Conservation (phyloP, 495 filamentous ascomycete species). For the Neohortaea acidophila region DNA sequence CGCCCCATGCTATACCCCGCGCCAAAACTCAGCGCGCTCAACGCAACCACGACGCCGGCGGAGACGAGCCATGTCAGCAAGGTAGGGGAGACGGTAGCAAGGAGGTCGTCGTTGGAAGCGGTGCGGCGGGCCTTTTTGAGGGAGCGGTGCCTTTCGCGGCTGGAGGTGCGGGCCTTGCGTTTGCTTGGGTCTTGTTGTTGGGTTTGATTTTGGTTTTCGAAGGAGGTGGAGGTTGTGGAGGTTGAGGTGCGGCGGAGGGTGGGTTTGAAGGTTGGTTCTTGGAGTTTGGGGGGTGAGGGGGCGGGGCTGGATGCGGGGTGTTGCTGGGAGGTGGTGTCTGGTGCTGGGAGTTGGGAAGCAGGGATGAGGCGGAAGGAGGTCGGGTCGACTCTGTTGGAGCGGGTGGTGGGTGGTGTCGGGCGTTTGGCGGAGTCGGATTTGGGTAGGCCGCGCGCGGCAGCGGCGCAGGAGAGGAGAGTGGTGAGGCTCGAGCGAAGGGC, state of each 20-base stretch:
- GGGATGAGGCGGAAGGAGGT: slow-evolving; percentile 51
- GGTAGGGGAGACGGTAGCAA: slow-evolving; percentile 46
- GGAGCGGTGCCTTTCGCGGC: slow-evolving; percentile 16
- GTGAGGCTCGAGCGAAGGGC: slow-evolving; percentile 83
- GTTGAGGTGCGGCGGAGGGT: slow-evolving; percentile 14
- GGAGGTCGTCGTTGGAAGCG: slow-evolving; percentile 10
- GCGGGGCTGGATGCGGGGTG: neutral
- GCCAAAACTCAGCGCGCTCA: slow-evolving; percentile 82
- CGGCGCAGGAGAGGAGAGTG: slow-evolving; percentile 85
- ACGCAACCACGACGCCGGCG: slow-evolving; percentile 80
- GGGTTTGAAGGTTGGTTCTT: slow-evolving; percentile 17
- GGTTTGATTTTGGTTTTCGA: slow-evolving; percentile 7
- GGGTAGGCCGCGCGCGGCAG: slow-evolving; percentile 66
- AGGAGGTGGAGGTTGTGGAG: slow-evolving; percentile 12
- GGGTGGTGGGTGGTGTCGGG: slow-evolving; percentile 20
- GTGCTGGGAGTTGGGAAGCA: slow-evolving; percentile 45
- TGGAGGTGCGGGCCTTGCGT: slow-evolving; percentile 14
- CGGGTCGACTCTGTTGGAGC: slow-evolving; percentile 32
- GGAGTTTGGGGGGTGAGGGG: slow-evolving; percentile 10
- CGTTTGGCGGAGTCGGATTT: slow-evolving; percentile 37
- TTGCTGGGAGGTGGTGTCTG: neutral
- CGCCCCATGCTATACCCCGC: slow-evolving; percentile 81
- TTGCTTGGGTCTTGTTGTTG: slow-evolving; percentile 10
- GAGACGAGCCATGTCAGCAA: slow-evolving; percentile 82
- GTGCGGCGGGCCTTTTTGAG: slow-evolving; percentile 21